These are phyloP conservation scores for Fusarium floridanum DNA, from an alignment of 2,329 filamentous ascomycete genomes.

Conservation along the genomic window DNA sequence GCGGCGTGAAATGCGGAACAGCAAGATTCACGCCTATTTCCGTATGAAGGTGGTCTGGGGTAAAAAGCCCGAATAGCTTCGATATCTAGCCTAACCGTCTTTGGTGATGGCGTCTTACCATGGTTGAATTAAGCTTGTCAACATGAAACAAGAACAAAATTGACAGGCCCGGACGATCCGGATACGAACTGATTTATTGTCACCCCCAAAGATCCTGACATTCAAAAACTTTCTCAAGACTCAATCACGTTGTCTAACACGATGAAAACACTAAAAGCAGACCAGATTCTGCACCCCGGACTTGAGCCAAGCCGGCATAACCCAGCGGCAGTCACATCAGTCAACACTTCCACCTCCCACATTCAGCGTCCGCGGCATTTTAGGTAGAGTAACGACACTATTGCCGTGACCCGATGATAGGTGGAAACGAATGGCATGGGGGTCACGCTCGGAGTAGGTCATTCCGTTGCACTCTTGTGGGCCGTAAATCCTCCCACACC, in stretches of 20 bases:
- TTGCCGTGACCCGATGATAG: background rate
- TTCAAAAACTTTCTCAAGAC: background rate
- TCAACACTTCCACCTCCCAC: background rate
- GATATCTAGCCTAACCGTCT: background rate
- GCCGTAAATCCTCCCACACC: background rate
- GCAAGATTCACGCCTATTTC: slow-evolving; percentile 1
- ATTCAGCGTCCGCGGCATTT: background rate
- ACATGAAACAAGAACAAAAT: background rate
- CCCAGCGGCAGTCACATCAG: background rate
- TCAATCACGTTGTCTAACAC: background rate
- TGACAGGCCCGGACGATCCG: background rate
- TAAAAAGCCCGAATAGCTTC: background rate
- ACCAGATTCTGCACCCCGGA: background rate
- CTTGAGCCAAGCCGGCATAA: background rate
- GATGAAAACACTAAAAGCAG: background rate
- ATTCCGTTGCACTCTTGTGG: background rate
- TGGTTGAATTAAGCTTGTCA: background rate
- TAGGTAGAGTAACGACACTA: background rate
- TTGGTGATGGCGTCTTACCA: background rate
- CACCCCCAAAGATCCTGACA: background rate
- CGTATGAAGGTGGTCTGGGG: slow-evolving; percentile 2
- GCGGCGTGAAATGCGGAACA: background rate
- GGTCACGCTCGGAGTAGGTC: background rate
- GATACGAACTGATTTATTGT: background rate
- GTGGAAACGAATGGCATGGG: background rate